These are phyloP conservation scores for Puccinia triticina DNA, from an alignment of 1,284 basidiomycete genomes.

Conservation along the genomic window DNA sequence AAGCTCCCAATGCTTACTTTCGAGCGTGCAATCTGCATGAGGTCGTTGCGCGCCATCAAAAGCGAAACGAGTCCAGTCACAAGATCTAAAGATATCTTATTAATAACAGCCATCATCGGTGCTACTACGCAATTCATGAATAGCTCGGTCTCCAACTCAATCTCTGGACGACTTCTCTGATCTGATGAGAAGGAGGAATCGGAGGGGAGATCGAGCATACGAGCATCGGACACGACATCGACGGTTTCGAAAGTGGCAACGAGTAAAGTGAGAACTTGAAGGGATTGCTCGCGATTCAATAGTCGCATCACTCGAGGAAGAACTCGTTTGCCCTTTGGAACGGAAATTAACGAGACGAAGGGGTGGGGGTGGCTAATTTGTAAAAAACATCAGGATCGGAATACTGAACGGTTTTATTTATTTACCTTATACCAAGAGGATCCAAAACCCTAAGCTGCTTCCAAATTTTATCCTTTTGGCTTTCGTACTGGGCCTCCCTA, in stretches of 20 bases:
- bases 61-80: slow-evolving; percentile 85
- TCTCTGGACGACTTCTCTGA: slow-evolving; percentile 64
- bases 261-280: slow-evolving; percentile 85
- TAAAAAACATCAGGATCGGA: slow-evolving; percentile 41
- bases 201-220: slow-evolving; percentile 61
- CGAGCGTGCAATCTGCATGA: slow-evolving; percentile 71
- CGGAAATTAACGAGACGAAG: slow-evolving; percentile 86
- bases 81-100: slow-evolving; percentile 75
- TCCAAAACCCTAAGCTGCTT: slow-evolving; percentile 80
- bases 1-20: slow-evolving; percentile 66
- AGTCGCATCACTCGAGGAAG: slow-evolving; percentile 87
- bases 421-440: slow-evolving; percentile 82
- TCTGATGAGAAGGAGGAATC: slow-evolving; percentile 49
- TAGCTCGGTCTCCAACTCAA: slow-evolving; percentile 82
- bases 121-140: slow-evolving; percentile 86
- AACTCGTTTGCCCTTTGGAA: slow-evolving; percentile 89
- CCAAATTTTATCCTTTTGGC: slow-evolving; percentile 75
- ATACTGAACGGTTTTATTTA: slow-evolving; percentile 56
- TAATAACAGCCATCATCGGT: slow-evolving; percentile 79
- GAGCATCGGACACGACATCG: slow-evolving; percentile 79
- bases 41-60: slow-evolving; percentile 78
- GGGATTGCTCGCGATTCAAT: slow-evolving; percentile 75
- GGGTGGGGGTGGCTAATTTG: slow-evolving; percentile 81
- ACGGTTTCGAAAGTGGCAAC: slow-evolving; percentile 91
- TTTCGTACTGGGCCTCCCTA: slow-evolving; percentile 70